Evolutionary conservation across 495 filamentous ascomycete species (phyloP), one percentile per base, ranked within the genome.

Genomic region (Articulospora tetracladia): DNA sequence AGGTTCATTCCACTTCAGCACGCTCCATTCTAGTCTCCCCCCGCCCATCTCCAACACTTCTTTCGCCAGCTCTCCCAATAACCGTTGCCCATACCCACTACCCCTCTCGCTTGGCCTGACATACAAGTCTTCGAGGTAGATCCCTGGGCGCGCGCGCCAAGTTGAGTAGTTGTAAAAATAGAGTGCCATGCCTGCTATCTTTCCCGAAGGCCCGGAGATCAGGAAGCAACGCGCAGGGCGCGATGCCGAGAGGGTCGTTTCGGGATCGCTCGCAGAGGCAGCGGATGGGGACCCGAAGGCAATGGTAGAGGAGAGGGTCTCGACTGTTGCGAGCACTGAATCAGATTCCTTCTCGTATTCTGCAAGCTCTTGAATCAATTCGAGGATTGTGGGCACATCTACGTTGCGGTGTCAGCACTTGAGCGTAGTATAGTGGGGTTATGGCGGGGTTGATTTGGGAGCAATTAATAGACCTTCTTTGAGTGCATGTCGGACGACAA

Each of bases 61-160:
- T 69, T 81, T 79, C 32, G 93, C 93, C 71, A 97, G 74, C 68
- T 84, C 84, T 52, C 81, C 81, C 36, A 98, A 76, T 69, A 98
- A 65, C 68, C 79, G 74, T 68, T 85, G 88, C 15, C 91, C 94
- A 67, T 93, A 96, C 2, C 93, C 93, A 28, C 83, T 77, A 22
- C 86, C 85, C 4, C 94, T 75, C 48, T 87, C 86, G 25, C 72
- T 73, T 23, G 85, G 81, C 66, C 86, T 76, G 28, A 98, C 91
- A 67, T 89, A 97, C 11, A 98, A 76, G 69, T 98, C 94, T 70
- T 98, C 94, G 13, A 98, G 86, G 68, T 94, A 97, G 64, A 98
- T 92, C 1, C 94, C 94, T 1, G 94, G 88, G 11, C 82, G 81
- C 3, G 87, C 84, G 36, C 87, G 84, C 94, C 94, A 98, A 4